phyloP scores from a whole-genome alignment of 1,284 basidiomycete genomes.

The Marasmius sp. region DNA sequence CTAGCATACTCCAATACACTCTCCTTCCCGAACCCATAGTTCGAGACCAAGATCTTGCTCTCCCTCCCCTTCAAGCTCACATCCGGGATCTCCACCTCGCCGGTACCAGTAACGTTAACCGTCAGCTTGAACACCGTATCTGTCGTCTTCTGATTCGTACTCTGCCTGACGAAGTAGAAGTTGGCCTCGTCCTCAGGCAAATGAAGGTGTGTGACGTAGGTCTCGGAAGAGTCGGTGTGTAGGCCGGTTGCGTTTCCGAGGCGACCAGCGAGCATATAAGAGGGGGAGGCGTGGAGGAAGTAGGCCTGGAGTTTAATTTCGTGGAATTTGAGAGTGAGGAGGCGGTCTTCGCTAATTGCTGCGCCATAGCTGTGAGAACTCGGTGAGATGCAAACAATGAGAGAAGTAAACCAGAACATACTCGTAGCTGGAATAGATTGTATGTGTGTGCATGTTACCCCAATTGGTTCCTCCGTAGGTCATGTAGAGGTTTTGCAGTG shows the following conservation, averaged over 20 bases:
- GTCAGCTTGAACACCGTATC: slow-evolving; percentile 33
- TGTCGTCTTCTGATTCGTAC: slow-evolving; percentile 28
- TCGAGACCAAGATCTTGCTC: slow-evolving; percentile 44
- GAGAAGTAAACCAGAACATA: slow-evolving; percentile 16
- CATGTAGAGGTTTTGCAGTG: slow-evolving; percentile 42
- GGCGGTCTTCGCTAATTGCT: slow-evolving; percentile 43
- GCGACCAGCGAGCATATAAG: slow-evolving; percentile 38
- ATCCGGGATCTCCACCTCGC: slow-evolving; percentile 35
- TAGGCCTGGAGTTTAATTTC: slow-evolving; percentile 46
- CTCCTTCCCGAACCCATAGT: slow-evolving; percentile 37
- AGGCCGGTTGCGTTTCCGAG: slow-evolving; percentile 32
- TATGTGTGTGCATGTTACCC: slow-evolving; percentile 43
- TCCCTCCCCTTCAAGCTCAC: slow-evolving; percentile 41
- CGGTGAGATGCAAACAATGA: not conserved
- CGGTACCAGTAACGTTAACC: slow-evolving; percentile 35
- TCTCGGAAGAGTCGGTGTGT: slow-evolving; percentile 32
- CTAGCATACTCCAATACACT: slow-evolving; percentile 38
- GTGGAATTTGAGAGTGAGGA: slow-evolving; percentile 39
- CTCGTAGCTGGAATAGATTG: slow-evolving; percentile 46
- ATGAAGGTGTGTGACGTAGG: slow-evolving; percentile 38
- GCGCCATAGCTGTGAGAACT: slow-evolving; percentile 26
- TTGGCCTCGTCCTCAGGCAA: slow-evolving; percentile 29
- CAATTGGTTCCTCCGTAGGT: slow-evolving; percentile 46
- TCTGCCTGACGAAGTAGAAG: slow-evolving; percentile 51
- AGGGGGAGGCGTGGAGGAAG: slow-evolving; percentile 43